Base-by-base conservation (phyloP, 1,284 basidiomycete genomes). In the Porodaedalea pini region DNA sequence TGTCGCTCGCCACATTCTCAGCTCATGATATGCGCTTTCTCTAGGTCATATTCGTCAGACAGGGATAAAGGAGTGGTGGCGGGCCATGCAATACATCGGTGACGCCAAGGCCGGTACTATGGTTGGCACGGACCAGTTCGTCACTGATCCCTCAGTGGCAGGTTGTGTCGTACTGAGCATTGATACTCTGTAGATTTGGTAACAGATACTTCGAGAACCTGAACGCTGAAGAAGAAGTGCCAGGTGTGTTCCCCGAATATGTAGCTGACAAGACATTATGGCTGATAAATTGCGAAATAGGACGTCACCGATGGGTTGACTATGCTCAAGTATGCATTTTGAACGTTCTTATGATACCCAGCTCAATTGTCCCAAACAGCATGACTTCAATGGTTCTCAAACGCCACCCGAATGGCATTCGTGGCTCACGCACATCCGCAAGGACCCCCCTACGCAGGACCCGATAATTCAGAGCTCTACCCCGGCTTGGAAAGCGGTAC, bases 341-440 rank as follows among this genome's bases (percentile, higher is more conserved):
- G 36, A 44, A 17, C 23, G 25, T 25, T 39, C 27, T 47, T 32
- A 7, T n/a, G 23, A 27, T 39, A 29, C 15, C 31, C 41, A 15
- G 8, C 17, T 31, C 4, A 51, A 15, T 53, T 5, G 15, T 23
- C 3, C n/a, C 31, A 4, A 25, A 15, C 37, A 92, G 84, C 89
- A 95, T 69, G 84, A 94, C 65, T 88, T 81, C 73, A 90, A 96
- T 68, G 91, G 90, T 8, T 83, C 91, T 0, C 94, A 98, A 77
- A 85, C 95, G 36, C 90, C 93, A 31, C 82, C 93, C 1, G 93
- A 94, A 72, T 97, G 95, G 95, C 93, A 95, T 72, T 84, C 93
- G 6, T 98, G 94, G 94, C 72, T 97, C 29, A 78, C 80, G n/a
- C 92, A 96, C 69, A 96, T 95, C 67, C 90, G 94, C 49, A 81